Evolutionary conservation across 2,329 filamentous ascomycete genomes (phyloP), one percentile per base, ranked within the genome.

Genomic region (Aspergillus pseudoglaucus): DNA sequence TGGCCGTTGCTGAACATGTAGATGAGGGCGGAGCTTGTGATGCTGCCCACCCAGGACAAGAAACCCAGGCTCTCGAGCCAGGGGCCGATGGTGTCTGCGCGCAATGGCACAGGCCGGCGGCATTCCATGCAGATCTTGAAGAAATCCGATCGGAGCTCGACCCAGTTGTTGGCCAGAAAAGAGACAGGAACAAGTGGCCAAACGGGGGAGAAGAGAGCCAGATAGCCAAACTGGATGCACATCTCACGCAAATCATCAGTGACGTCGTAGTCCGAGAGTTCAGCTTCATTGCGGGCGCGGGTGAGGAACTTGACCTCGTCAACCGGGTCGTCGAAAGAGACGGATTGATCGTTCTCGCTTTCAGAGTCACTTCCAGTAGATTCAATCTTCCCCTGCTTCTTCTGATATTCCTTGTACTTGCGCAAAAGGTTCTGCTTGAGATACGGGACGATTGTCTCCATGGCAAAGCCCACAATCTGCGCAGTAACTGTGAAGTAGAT

Each of bases 401-500:
- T 64, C 48, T 59, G 61, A 43, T 62, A 68, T 12, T 58, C 59
- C 47, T 68, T 69, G 50, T 90, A 89, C 59, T 91, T 90, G 55
- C 82, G 80, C 61, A 88, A 84, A 3, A 84, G 83, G 61, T 83
- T 83, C 54, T 89, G 86, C 69, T 95, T 95, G 44, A 89, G 69
- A 55, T 88, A 89, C 0, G 93, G 93, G 4, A 96, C 83, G 40
- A 96, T 75, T 3, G 89, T 83, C 68, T 98, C 93, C 56, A 91
- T 83, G 17, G 80, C 84, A 47, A 96, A 84, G 62, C 90, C 93
- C 59, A 98, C 88, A 41, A 95, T 81, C 64, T 97, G 91, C 0
- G 91, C 93, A 0, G 93, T 97, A 17, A 97, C 90, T 0, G 91
- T 95, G 59, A 95, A 95, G 72, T 96, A 97, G 56, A 97, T 91